Evolutionary conservation across 257 asterid species (phyloP), one percentile per base, ranked within the genome.

Genomic region (Marsdenia floribunda): DNA sequence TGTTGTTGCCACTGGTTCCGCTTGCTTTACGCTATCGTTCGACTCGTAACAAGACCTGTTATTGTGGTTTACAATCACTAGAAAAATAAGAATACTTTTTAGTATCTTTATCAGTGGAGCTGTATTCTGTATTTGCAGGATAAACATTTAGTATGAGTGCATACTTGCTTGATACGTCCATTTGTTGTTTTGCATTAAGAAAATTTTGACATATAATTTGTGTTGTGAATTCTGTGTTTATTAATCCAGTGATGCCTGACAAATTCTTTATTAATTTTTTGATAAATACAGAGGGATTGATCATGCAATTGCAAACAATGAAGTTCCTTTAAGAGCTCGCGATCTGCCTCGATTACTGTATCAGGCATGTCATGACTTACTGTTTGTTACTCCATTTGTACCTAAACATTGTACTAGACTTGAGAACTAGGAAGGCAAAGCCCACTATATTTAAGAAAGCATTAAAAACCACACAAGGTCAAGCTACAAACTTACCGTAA

Each of bases 251-350:
- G 14, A 38, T 67, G 3, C 7, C 3, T 67, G 71, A 40, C 19
- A 5, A 40, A 40, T 1, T 40, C 22, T 4, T 26, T 50, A 3
- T 44, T 44, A 10, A 44, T 44, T 49, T 24, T 29, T 50, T 15
- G 5, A n/a, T 70, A 55, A 69, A 70, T 61, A 35, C 80, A 77
- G 80, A 61, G 80, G 73, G 59, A 77, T 77, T 14, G 80, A 77
- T 65, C 71, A 77, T 61, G 76, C 80, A 71, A 58, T 71, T 5
- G 80, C 76, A 47, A 77, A 77, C 76, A 77, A 77, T 40, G 76
- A 71, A 54, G 76, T 77, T 52, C 80, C 80, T 46, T 21, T 50
- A 71, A 77, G 76, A 71, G 35, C 76, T 49, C 58, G 47, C 24
- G 68, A 71, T 21, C 38, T 71, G 65, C 80, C 73, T 5, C 59